Evolutionary conservation across 2,329 filamentous ascomycete genomes (phyloP), one percentile per base, ranked within the genome.

Genomic region (Neofusicoccum parvum): DNA sequence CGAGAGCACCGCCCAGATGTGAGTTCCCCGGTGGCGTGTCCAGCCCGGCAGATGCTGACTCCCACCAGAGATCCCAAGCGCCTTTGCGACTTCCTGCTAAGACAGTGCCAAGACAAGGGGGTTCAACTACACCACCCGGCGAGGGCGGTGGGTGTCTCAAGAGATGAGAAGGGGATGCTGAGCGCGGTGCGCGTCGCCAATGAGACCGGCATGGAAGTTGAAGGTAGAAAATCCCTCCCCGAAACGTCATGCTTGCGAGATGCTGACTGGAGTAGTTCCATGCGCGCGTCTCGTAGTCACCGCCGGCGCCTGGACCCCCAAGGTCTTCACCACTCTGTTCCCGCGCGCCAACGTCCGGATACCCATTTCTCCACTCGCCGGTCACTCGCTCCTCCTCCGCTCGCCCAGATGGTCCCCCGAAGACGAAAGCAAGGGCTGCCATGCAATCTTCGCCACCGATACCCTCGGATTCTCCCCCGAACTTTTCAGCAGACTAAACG

Each of bases 221-320:
- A 85, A 49, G 72, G 73, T 75, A 70, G 41, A 17, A 39, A 36
- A 17, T 15, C 43, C 51, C 10, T 15, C 34, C 15, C 50, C 23
- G 50, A 48, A 1, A 15, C 36, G 3, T 10, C 46, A n/a, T 17
- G 11, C n/a, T 14, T 4, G 10, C 5, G 15, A 2, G 0, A 20
- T 41, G 20, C 72, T 74, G 65, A 74, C 2, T 4, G 20, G 23
- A 6, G 23, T 64, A 79, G 78, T 94, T 2, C 83, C 88, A 0
- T 92, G 90, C 71, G 86, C 84, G 0, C 85, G 86, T 11, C 74
- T 94, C 27, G 79, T 94, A 15, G 82, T 94, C 67, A 80, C 89
- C 0, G 85, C 90, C 0, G 91, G 91, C 3, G 85, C 87, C 3
- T 94, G 92, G 91, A 90, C 90, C 0, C 83, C 86, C 0, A 77